Conservation (phyloP, 305 asterid genomes). For the Solanum aculeatissimum region DNA sequence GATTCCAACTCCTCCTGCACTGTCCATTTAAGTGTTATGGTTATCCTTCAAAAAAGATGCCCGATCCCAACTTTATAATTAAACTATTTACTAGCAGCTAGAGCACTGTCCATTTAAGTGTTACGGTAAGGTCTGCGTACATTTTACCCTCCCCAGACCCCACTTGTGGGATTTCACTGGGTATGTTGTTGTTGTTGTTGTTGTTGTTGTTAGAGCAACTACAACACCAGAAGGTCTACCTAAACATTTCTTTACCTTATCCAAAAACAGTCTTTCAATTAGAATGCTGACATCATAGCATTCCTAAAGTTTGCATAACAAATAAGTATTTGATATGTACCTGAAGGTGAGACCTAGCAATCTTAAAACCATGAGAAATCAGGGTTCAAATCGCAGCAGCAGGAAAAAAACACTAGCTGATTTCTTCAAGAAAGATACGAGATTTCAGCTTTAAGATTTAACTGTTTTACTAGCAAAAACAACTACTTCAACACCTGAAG, state of each 20-base stretch:
- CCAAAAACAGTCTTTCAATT: neutral
- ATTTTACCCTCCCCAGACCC: no score
- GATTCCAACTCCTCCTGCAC: slow-evolving; percentile 99
- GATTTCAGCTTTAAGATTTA: neutral
- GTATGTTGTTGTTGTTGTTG: no score
- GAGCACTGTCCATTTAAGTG: no score
- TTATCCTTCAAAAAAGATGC: neutral
- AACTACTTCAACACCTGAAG: neutral
- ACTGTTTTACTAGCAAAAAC: neutral
- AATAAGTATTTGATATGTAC: neutral
- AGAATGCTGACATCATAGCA: neutral
- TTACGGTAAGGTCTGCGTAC: no score
- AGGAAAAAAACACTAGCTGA: neutral
- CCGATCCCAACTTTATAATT: neutral
- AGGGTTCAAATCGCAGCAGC: neutral
- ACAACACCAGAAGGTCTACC: neutral
- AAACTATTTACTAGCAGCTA: neutral
- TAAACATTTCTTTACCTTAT: neutral
- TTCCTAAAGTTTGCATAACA: neutral
- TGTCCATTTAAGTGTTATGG: slow-evolving; percentile 53
- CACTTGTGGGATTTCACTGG: no score
- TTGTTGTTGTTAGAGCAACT: no score
- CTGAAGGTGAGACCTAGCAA: neutral
- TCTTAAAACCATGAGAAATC: neutral
- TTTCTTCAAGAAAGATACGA: neutral